phyloP scores from a whole-genome alignment of 306 rosid species.

The Sindora glabra region DNA sequence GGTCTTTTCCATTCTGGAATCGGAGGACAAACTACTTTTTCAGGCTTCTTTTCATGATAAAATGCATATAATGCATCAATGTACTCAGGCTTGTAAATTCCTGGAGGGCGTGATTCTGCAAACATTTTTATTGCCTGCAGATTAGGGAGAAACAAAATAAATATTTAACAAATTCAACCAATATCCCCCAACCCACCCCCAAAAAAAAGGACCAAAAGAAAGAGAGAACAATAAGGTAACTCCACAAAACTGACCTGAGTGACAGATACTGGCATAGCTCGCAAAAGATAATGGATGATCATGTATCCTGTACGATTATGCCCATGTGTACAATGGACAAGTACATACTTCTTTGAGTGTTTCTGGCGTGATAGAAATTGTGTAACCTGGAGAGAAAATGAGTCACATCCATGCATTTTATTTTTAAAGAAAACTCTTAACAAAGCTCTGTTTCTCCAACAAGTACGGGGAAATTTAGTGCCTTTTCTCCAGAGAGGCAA shows the following conservation, averaged over 20 bases:
- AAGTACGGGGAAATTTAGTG: too few species aligned
- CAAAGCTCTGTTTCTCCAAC: too few species aligned
- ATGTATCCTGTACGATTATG: slow-evolving; percentile 98
- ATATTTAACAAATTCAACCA: background rate
- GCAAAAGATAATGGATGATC: slow-evolving; percentile 91
- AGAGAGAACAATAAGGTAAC: slow-evolving; percentile 5
- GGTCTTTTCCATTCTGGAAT: slow-evolving; percentile 99
- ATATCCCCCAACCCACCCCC: slow-evolving; percentile 7
- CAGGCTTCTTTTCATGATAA: slow-evolving; percentile 90
- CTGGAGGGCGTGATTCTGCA: slow-evolving; percentile 94
- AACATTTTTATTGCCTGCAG: slow-evolving; percentile 74
- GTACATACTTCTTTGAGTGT: slow-evolving; percentile 79
- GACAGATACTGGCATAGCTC: slow-evolving; percentile 60
- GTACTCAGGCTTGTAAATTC: slow-evolving; percentile 94
- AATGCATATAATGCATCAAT: slow-evolving; percentile 76
- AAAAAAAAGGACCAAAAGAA: too few species aligned
- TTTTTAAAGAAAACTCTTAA: too few species aligned
- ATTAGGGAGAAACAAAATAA: slow-evolving; percentile 14
- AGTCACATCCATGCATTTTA: too few species aligned
- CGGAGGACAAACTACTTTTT: slow-evolving; percentile 72
- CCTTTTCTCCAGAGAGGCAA: too few species aligned
- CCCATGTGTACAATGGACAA: slow-evolving; percentile 98
- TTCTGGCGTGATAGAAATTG: slow-evolving; percentile 81
- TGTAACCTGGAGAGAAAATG: slow-evolving; percentile 58
- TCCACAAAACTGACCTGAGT: slow-evolving; percentile 60